Percentiles rank a stretch among this genome's conserved stretches.
Conservation (phyloP, 257 asterid species). For the Salvia hispanica region DNA sequence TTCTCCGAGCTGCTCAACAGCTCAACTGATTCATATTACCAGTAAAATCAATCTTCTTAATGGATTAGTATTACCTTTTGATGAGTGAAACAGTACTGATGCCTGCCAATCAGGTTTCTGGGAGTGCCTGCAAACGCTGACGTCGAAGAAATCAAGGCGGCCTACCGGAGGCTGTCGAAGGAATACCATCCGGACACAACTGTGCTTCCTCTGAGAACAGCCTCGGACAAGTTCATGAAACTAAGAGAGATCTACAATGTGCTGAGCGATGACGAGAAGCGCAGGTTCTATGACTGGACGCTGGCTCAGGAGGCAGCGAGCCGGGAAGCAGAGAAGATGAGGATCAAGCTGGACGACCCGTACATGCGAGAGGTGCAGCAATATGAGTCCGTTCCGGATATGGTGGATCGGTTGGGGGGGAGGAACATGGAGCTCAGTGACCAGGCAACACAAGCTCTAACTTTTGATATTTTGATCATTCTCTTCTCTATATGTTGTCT, state of each 20-base stretch:
- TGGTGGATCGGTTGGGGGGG: conserved; percentile 83
- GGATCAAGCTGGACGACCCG: conserved; percentile 71
- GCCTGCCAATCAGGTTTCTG: conserved; percentile 55
- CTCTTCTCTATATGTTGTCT: conserved; percentile 57
- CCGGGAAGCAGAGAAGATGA: conserved; percentile 76
- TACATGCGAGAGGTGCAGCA: conserved; percentile 54
- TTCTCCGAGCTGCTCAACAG: conserved; percentile 75
- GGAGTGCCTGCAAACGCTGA: conserved; percentile 80
- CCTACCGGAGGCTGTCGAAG: conserved; percentile 74
- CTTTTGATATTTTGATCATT: conserved; percentile 68
- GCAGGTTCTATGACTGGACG: conserved; percentile 82
- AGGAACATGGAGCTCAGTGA: conserved; percentile 78
- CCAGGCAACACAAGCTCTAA: conserved; percentile 87
- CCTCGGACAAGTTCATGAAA: conserved; percentile 82
- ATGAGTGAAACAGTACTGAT: background rate
- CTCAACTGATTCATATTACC: conserved; percentile 86
- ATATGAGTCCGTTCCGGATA: conserved; percentile 65
- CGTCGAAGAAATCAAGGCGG: conserved; percentile 80
- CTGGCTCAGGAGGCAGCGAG: conserved; percentile 88
- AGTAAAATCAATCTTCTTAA: conserved; percentile 38
- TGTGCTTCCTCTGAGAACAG: conserved; percentile 74
- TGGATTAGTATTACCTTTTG: background rate
- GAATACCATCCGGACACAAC: conserved; percentile 95
- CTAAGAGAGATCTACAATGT: conserved; percentile 45
- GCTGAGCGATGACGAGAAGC: conserved; percentile 64